Conservation (phyloP, 2,329 filamentous ascomycete species). For the Endoconidiophora laricicola region DNA sequence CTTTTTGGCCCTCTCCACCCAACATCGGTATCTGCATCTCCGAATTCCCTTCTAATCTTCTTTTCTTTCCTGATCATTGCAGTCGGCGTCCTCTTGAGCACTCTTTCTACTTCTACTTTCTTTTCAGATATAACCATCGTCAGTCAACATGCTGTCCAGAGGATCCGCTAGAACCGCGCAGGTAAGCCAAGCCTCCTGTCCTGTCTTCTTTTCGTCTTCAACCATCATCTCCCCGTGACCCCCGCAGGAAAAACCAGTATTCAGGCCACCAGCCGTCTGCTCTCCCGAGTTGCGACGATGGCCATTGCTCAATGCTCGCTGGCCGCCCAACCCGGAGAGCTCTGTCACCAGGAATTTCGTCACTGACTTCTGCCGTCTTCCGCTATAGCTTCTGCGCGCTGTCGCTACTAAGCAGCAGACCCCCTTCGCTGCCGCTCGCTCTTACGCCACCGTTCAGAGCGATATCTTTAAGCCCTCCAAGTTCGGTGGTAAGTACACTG, state of each 20-base stretch:
- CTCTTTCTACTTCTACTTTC: conserved; percentile 4
- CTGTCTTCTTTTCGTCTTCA: background rate
- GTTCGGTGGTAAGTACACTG: conserved; percentile 98
- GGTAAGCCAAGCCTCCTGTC: conserved; percentile 26
- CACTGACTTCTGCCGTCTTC: conserved; percentile 17
- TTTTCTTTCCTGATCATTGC: conserved; percentile 3
- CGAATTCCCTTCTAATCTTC: conserved; percentile 1
- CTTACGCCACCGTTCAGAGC: conserved; percentile 68
- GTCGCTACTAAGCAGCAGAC: conserved; percentile 28
- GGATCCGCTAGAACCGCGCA: conserved; percentile 39
- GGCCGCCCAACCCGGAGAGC: background rate
- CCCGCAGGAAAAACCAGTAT: background rate
- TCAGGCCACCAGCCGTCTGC: background rate
- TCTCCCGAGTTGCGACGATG: background rate
- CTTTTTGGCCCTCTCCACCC: conserved; percentile 1
- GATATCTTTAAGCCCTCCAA: conserved; percentile 99
- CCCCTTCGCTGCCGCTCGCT: conserved; percentile 27
- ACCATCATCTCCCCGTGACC: background rate
- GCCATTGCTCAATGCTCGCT: background rate
- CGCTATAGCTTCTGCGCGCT: conserved; percentile 33
- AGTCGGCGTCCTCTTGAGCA: conserved; percentile 11
- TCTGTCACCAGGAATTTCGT: background rate
- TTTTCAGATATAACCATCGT: conserved; percentile 4
- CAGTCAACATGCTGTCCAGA: conserved; percentile 41
- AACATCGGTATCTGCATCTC: background rate